A percentile compares a stretch with the other conserved stretches of the same genome.
These are phyloP conservation scores for Silene uniflora DNA, from an alignment of 148 eudicot genomes.

Conservation along the genomic window DNA sequence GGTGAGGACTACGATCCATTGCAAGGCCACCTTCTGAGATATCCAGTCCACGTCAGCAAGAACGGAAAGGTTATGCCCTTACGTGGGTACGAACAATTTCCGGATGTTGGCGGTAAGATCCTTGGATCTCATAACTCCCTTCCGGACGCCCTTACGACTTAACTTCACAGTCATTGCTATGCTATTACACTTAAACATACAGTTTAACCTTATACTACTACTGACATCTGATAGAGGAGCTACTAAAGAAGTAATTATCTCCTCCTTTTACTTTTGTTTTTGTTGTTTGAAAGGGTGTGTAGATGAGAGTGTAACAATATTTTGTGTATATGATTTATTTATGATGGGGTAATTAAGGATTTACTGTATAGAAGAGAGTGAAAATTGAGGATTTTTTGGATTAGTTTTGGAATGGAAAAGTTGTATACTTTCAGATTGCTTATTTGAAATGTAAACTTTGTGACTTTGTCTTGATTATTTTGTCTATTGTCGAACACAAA, in stretches of 20 bases:
- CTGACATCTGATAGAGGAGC: constrained; percentile 6
- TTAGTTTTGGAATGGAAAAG: background rate
- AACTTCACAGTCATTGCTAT: background rate
- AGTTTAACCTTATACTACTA: background rate
- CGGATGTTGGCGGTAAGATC: constrained; percentile 56
- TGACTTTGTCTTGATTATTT: background rate
- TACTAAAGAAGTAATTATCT: background rate
- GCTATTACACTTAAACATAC: background rate
- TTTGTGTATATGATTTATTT: constrained; percentile 9
- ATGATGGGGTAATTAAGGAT: constrained; percentile 9
- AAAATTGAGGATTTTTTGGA: background rate
- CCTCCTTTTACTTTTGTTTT: background rate
- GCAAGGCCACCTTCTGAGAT: constrained; percentile 52
- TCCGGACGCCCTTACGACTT: constrained; percentile 58
- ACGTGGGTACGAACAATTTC: constrained; percentile 40
- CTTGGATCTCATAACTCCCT: constrained; percentile 44
- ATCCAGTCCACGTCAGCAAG: constrained; percentile 35
- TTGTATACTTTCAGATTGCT: background rate
- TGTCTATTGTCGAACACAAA: background rate
- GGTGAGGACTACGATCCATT: constrained; percentile 33
- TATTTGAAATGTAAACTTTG: background rate
- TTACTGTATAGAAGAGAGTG: constrained; percentile 21
- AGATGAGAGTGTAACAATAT: constrained; percentile 18
- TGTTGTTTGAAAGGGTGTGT: constrained; percentile 8
- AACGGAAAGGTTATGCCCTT: constrained; percentile 39